These are phyloP conservation scores for Carex kokanica DNA, from an alignment of 176 grass and related monocot species.

Conservation along the genomic window DNA sequence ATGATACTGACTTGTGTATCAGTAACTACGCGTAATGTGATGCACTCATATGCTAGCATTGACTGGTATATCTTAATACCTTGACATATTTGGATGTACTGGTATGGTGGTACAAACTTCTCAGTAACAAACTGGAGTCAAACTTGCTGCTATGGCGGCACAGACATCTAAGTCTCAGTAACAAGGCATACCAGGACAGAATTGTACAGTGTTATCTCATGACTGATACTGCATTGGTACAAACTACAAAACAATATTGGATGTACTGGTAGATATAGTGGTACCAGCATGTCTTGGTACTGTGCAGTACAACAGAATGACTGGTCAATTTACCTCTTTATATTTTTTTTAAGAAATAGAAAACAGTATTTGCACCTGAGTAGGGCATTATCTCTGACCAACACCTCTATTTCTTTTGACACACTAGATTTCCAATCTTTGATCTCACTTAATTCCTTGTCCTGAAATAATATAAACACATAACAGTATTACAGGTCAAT, in stretches of 20 bases:
- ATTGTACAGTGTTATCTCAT: neutral
- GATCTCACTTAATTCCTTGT: constrained; percentile 49
- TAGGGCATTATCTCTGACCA: constrained; percentile 52
- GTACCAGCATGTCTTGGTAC: neutral
- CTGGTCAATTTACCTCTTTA: neutral
- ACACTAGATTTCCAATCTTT: constrained; percentile 50
- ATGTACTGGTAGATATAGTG: neutral
- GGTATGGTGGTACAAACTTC: neutral
- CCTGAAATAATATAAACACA: constrained; percentile 35
- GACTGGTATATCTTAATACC: neutral
- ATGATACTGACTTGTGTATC: neutral
- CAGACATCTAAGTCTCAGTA: neutral
- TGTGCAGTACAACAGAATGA: neutral
- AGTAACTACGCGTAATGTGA: neutral
- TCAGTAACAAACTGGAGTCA: neutral
- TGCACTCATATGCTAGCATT: neutral
- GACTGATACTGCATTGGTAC: neutral
- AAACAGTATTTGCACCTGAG: constrained; percentile 41
- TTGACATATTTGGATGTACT: neutral
- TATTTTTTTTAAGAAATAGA: neutral
- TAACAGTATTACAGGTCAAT: neutral
- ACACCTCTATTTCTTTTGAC: constrained; percentile 51
- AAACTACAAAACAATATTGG: neutral
- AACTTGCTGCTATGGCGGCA: neutral
- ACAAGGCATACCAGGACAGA: neutral